A percentile compares a stretch with the other conserved stretches of the same genome.
Conservation (phyloP, 768 basidiomycete genomes). For the Pulveroboletus sp. region DNA sequence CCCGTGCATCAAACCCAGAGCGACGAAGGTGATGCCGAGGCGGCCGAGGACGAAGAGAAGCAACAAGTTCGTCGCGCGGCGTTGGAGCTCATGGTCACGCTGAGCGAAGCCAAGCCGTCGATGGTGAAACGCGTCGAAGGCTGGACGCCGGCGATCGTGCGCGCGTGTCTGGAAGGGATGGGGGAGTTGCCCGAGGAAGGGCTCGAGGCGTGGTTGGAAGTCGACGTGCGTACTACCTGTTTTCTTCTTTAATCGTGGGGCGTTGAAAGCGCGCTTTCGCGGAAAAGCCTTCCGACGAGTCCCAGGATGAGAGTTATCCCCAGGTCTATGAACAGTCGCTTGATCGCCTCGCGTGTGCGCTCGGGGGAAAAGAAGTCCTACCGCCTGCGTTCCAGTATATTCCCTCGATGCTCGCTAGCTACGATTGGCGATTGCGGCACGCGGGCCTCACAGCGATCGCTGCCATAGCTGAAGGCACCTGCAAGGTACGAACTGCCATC, state of each 20-base stretch:
- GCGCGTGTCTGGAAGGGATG: constrained; percentile 80
- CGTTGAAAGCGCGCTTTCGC: constrained; percentile 1
- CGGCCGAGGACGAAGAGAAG: constrained; percentile 57
- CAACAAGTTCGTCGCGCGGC: constrained; percentile 68
- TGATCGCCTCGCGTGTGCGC: constrained; percentile 75
- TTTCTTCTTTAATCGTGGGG: constrained; percentile 11
- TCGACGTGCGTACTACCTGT: constrained; percentile 65
- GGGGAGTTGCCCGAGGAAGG: constrained; percentile 66
- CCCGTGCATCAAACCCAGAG: constrained; percentile 18
- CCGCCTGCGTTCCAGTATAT: constrained; percentile 81
- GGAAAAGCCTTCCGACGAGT: constrained; percentile 59
- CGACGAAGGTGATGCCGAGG: constrained; percentile 33
- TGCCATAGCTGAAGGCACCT: constrained; percentile 80
- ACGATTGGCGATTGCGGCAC: constrained; percentile 83
- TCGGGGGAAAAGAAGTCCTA: constrained; percentile 71
- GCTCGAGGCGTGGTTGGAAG: constrained; percentile 60
- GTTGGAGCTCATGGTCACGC: constrained; percentile 76
- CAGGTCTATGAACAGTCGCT: constrained; percentile 79
- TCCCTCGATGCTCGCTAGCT: constrained; percentile 74
- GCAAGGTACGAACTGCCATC: constrained; percentile 41
- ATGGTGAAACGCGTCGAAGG: constrained; percentile 67
- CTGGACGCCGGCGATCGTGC: constrained; percentile 67
- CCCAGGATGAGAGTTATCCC: constrained; percentile 59
- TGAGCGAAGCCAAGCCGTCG: constrained; percentile 69
- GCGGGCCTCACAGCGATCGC: constrained; percentile 87